Evolutionary conservation across 768 basidiomycete species (phyloP).

Genomic region (Mrakia gelida): DNA sequence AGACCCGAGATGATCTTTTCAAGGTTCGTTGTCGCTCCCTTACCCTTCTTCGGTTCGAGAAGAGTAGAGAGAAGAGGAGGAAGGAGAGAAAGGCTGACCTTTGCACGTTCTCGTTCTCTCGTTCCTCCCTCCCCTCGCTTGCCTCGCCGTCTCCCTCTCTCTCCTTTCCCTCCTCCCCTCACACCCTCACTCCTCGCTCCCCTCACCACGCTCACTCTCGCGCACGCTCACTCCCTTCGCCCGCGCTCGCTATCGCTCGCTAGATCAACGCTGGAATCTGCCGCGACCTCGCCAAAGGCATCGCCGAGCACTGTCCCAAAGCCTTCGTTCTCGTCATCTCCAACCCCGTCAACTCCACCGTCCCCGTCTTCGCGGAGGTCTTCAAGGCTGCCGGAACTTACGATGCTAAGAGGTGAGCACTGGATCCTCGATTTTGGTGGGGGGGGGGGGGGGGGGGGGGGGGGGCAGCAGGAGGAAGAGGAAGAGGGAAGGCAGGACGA

Average conservation of each 20-base stretch:
- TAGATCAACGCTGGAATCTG: slow-evolving; percentile 52
- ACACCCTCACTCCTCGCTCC: neutral
- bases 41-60: neutral
- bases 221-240: neutral
- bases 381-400: slow-evolving; percentile 89
- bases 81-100: neutral
- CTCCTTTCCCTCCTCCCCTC: neutral
- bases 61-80: too few relatives aligned
- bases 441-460: neutral
- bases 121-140: neutral
- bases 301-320: slow-evolving; percentile 77
- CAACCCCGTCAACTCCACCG: slow-evolving; percentile 79
- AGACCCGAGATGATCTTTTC: slow-evolving; percentile 46
- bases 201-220: neutral
- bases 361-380: slow-evolving; percentile 90
- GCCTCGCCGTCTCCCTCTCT: too few relatives aligned
- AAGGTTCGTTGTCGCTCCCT: slow-evolving; percentile 18
- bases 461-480: too few relatives aligned
- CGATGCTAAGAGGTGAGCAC: slow-evolving; percentile 61
- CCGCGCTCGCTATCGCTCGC: neutral
- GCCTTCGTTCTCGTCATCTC: slow-evolving; percentile 97
- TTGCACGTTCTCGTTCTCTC: too few relatives aligned
- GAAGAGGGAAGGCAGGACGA: too few relatives aligned
- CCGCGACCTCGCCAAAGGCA: slow-evolving; percentile 84
- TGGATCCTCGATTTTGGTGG: neutral